phyloP scores from a whole-genome alignment of 2,329 filamentous ascomycete genomes.

The Colletotrichum liaoningense region DNA sequence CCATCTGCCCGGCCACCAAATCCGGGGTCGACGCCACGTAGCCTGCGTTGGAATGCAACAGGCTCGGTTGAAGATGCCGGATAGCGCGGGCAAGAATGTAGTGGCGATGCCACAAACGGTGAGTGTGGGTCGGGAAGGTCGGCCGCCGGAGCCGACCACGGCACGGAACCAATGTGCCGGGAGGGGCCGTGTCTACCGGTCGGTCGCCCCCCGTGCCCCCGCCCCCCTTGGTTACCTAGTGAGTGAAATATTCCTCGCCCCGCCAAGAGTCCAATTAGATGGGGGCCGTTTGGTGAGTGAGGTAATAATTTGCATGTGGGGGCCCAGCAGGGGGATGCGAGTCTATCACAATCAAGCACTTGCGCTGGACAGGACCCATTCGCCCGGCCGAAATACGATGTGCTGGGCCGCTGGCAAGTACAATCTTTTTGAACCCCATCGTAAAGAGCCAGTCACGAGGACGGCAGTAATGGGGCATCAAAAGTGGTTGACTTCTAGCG shows the following conservation, averaged over 20 bases:
- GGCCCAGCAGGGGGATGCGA: not conserved
- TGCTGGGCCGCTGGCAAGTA: not conserved
- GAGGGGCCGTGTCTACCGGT: slow-evolving; percentile 2
- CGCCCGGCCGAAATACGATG: slow-evolving; percentile 1
- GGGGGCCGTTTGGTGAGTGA: not conserved
- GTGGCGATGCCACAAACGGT: not conserved
- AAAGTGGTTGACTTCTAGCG: not conserved
- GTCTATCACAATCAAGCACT: slow-evolving; percentile 19
- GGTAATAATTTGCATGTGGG: not conserved
- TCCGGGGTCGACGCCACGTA: not conserved
- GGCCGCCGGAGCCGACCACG: not conserved
- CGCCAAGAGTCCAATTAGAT: not conserved
- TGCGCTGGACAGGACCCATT: not conserved
- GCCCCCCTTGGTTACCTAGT: not conserved
- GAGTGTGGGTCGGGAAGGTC: not conserved
- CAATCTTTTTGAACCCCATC: not conserved
- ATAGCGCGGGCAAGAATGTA: not conserved
- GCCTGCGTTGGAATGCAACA: not conserved
- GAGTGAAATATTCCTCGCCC: not conserved
- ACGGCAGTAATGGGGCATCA: not conserved
- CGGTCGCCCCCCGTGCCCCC: too few species aligned
- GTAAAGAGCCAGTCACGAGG: not conserved
- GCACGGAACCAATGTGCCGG: not conserved
- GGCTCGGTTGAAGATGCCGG: not conserved
- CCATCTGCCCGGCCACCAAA: not conserved